Conservation (phyloP, 164 flowering plant genomes). For the Piper longum region DNA sequence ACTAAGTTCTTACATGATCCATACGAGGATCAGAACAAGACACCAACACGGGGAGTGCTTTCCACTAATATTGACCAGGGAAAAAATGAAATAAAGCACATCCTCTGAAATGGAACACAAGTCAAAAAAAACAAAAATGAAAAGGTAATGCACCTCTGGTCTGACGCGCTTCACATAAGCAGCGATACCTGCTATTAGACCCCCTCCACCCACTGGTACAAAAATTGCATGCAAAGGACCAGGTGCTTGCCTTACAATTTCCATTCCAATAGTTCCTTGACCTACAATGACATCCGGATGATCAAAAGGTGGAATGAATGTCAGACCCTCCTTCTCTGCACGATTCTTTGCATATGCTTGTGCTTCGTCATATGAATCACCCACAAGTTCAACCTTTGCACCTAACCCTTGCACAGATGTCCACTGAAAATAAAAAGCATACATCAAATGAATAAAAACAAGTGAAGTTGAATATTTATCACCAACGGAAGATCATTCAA, state of each 20-base stretch:
- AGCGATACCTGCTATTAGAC: slow-evolving; percentile 96
- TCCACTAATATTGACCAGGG: background rate
- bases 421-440: slow-evolving; percentile 41
- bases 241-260: slow-evolving; percentile 58
- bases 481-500: slow-evolving; percentile 5
- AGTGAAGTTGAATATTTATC: background rate
- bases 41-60: background rate
- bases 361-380: slow-evolving; percentile 97
- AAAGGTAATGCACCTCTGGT: slow-evolving; percentile 45
- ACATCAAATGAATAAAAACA: background rate
- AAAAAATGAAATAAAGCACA: background rate
- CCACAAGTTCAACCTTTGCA: slow-evolving; percentile 75
- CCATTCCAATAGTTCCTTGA: slow-evolving; percentile 98
- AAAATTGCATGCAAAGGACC: slow-evolving; percentile 84
- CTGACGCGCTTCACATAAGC: slow-evolving; percentile 79
- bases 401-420: slow-evolving; percentile 80
- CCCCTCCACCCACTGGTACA: slow-evolving; percentile 99
- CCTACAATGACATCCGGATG: slow-evolving; percentile 89
- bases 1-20: background rate
- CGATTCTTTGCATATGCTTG: slow-evolving; percentile 76
- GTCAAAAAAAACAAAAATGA: background rate
- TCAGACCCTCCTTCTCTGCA: slow-evolving; percentile 55
- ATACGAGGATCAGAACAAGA: background rate
- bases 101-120: background rate
- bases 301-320: slow-evolving; percentile 91